Evolutionary conservation across 164 flowering plant genomes (phyloP).

Genomic region (Berberis vulgaris): DNA sequence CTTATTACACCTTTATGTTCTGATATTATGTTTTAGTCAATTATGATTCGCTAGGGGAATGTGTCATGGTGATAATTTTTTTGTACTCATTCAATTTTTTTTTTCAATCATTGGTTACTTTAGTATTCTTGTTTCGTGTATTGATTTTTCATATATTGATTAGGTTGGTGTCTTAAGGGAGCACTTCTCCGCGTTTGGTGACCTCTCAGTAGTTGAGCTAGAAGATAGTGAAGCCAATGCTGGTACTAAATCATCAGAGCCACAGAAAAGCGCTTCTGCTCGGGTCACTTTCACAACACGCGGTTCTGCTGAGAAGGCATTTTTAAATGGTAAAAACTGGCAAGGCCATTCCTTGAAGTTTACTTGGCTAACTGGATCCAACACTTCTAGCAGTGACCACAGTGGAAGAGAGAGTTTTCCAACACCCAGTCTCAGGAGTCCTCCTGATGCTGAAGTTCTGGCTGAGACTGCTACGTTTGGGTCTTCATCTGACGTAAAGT

Average conservation of each 20-base stretch:
- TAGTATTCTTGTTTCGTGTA: too few relatives aligned
- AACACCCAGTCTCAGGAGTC: slow-evolving; percentile 12
- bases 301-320: slow-evolving; percentile 80
- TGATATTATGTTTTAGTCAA: too few relatives aligned
- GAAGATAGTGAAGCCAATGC: slow-evolving; percentile 34
- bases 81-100: too few relatives aligned
- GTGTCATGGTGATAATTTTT: too few relatives aligned
- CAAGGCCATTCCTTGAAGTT: slow-evolving; percentile 64
- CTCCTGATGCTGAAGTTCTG: slow-evolving; percentile 20
- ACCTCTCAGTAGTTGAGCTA: slow-evolving; percentile 58
- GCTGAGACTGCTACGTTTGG: slow-evolving; percentile 7
- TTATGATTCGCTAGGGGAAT: too few relatives aligned
- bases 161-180: slow-evolving; percentile 64
- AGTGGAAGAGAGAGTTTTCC: slow-evolving; percentile 24
- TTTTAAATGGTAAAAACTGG: slow-evolving; percentile 65
- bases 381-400: slow-evolving; percentile 15
- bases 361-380: slow-evolving; percentile 46
- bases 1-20: too few relatives aligned
- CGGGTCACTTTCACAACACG: slow-evolving; percentile 49
- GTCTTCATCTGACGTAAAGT: slow-evolving; percentile 13
- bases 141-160: too few relatives aligned
- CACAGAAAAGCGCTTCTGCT: slow-evolving; percentile 34
- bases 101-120: too few relatives aligned
- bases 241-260: slow-evolving; percentile 16
- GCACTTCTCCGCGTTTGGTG: slow-evolving; percentile 65